A percentile compares a stretch with the other conserved stretches of the same genome.
Conservation (phyloP, 371 early-diverging fungal species). For the Mortierella sp. region DNA sequence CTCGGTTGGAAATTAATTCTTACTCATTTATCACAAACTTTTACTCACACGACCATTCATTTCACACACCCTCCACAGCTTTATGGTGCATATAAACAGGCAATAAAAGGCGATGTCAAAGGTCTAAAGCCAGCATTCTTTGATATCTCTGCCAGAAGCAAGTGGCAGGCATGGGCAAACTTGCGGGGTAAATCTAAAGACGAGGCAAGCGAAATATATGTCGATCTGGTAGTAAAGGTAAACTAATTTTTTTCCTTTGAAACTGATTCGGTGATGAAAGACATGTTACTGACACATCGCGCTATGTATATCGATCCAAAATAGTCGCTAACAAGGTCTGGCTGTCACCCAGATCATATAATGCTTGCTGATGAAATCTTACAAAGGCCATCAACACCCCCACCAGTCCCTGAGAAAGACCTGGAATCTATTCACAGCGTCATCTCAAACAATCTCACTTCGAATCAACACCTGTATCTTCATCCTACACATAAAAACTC, state of each 20-base stretch:
- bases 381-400: slow-evolving; percentile 33
- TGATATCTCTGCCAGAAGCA: slow-evolving; percentile 53
- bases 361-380: slow-evolving; percentile 43
- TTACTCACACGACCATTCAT: slow-evolving; percentile 3
- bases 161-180: slow-evolving; percentile 57
- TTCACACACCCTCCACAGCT: slow-evolving; percentile 33
- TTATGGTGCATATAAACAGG: slow-evolving; percentile 57
- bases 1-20: neutral
- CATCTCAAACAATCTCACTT: neutral
- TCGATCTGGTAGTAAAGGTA: slow-evolving; percentile 51
- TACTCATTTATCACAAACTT: slow-evolving; percentile 2
- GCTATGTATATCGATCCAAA: neutral
- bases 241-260: neutral
- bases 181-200: slow-evolving; percentile 42
- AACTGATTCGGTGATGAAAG: no score
- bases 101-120: slow-evolving; percentile 39
- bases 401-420: slow-evolving; percentile 20
- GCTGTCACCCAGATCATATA: slow-evolving; percentile 37
- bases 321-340: slow-evolving; percentile 42
- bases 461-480: slow-evolving; percentile 5
- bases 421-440: slow-evolving; percentile 15
- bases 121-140: slow-evolving; percentile 44
- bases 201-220: slow-evolving; percentile 37
- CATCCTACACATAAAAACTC: slow-evolving; percentile 24
- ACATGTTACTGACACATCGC: neutral